Base-by-base conservation (phyloP, 495 filamentous ascomycete species). In the Penicillium daleae region DNA sequence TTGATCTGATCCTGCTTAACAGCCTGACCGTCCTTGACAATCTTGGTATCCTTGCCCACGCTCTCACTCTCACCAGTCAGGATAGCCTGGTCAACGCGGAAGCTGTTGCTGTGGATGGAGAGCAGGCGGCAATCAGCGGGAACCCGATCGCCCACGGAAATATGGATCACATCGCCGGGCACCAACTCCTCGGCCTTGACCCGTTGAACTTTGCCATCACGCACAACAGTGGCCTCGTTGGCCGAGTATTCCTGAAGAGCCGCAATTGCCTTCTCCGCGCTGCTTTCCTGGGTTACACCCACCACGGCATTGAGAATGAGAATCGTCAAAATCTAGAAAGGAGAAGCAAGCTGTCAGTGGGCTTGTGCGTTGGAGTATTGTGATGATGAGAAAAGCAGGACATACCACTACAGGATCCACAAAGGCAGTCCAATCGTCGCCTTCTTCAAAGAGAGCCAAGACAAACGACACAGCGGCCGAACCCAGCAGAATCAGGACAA, bases 201-300 rank as follows among this genome's bases (percentile, higher is more conserved):
- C 42, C 88, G 83, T 64, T 86, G 85, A 58, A 92, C 72, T 61
- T 87, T 84, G 17, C 94, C 92, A 78, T 87, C 77, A 62, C 96
- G 89, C 52, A 97, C 70, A 55, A 96, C 93, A 74, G 93, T 99
- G 63, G 96, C 95, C 80, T 97, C 91, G 71, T 97, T 98, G 60
- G 96, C 96, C 42, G 94, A 97, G 78, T 99, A 99, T 85, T 99
- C 93, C 78, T 99, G 94, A 37, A 99, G 86, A 48, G 96, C 96
- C 12, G 96, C 93, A 77, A 99, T 99, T 10, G 96, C 96, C 76
- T 97, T 97, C 74, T 99, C 96, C 35, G 96, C 96, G 71, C 92
- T 97, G 75, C 90, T 97, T 82, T 99, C 96, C 83, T 99, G 96
- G 48, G 93, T 97, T 19, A 99, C 96, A 65, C 96, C 96, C 42